A percentile compares a stretch with the other conserved stretches of the same genome.
These are phyloP conservation scores for Candida boleticola DNA, from an alignment of 805 yeast genomes.

Conservation along the genomic window DNA sequence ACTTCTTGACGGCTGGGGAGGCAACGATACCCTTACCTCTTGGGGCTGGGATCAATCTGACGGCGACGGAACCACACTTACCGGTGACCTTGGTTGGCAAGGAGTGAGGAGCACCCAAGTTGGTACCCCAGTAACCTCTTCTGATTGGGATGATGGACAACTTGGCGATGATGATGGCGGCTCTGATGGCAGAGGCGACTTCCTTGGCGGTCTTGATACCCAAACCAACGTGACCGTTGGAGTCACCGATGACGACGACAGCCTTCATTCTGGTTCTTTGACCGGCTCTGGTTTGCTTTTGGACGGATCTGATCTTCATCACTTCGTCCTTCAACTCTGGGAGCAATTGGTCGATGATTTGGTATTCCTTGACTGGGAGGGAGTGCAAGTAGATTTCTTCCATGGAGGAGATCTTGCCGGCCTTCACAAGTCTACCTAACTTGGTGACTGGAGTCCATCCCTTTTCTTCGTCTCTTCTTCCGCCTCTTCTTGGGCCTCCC, in stretches of 20 bases:
- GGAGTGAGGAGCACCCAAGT: constrained; percentile 99
- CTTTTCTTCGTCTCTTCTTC: constrained; percentile 90
- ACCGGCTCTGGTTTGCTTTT: constrained; percentile 99
- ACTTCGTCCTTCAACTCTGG: constrained; percentile 98
- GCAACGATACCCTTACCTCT: constrained; percentile 99
- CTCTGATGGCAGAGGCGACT: constrained; percentile 99
- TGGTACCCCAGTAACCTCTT: constrained; percentile 99
- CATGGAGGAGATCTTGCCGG: constrained; percentile 93
- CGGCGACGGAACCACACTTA: constrained; percentile 99
- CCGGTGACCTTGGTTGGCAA: constrained; percentile 97
- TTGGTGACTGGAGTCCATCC: constrained; percentile 99
- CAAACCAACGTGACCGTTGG: constrained; percentile 99
- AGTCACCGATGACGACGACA: constrained; percentile 98
- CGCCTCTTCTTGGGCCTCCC: constrained; percentile 64
- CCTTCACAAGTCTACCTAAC: constrained; percentile 99
- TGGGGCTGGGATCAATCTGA: constrained; percentile 99
- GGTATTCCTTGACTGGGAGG: constrained; percentile 99
- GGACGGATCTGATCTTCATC: constrained; percentile 99
- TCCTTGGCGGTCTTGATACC: constrained; percentile 99
- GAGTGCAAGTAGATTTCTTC: constrained; percentile 99
- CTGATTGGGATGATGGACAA: constrained; percentile 98
- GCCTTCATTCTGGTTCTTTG: constrained; percentile 99
- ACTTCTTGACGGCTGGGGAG: constrained; percentile 98
- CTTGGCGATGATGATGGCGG: constrained; percentile 99
- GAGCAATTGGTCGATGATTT: constrained; percentile 93